These are phyloP conservation scores for Phytophthora cactorum DNA, from an alignment of 352 stramenopile genomes.

Conservation along the genomic window DNA sequence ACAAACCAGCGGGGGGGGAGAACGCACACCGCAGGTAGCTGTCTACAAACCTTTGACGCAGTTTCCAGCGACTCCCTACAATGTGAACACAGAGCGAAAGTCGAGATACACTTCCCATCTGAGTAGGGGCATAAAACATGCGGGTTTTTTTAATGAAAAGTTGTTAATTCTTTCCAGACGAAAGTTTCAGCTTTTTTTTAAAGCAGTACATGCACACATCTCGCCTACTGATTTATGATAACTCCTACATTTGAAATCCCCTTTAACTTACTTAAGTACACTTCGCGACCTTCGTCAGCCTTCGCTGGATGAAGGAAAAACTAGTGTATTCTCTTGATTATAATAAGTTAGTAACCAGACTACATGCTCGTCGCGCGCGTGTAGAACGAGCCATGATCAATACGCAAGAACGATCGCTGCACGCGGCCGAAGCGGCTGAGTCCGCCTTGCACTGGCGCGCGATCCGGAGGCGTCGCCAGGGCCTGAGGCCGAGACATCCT, in stretches of 20 bases:
- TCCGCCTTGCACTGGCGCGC: conserved; percentile 20
- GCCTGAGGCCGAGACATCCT: conserved; percentile 36
- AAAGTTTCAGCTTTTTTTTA: too few species aligned
- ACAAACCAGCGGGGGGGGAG: too few species aligned
- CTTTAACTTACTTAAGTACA: too few species aligned
- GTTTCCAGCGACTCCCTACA: conserved; percentile 25
- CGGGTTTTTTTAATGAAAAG: too few species aligned
- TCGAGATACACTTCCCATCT: conserved; percentile 5
- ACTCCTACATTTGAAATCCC: too few species aligned
- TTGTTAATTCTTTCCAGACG: too few species aligned
- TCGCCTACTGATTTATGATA: too few species aligned
- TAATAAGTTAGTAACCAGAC: conserved; percentile 41
- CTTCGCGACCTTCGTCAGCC: background rate
- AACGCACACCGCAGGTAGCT: background rate
- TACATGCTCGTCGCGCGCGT: conserved; percentile 48
- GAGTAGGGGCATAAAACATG: too few species aligned
- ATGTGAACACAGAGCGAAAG: conserved; percentile 19
- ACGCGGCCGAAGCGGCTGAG: conserved; percentile 40
- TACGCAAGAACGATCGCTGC: conserved; percentile 43
- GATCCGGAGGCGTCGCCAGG: conserved; percentile 19
- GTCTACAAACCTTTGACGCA: conserved; percentile 4
- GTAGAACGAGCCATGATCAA: conserved; percentile 55
- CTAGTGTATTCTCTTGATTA: conserved; percentile 19
- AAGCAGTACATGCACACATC: too few species aligned
- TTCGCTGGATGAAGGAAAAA: conserved; percentile 10